These are phyloP conservation scores for Nothophoma quercina DNA, from an alignment of 2,329 filamentous ascomycete species.

Conservation along the genomic window DNA sequence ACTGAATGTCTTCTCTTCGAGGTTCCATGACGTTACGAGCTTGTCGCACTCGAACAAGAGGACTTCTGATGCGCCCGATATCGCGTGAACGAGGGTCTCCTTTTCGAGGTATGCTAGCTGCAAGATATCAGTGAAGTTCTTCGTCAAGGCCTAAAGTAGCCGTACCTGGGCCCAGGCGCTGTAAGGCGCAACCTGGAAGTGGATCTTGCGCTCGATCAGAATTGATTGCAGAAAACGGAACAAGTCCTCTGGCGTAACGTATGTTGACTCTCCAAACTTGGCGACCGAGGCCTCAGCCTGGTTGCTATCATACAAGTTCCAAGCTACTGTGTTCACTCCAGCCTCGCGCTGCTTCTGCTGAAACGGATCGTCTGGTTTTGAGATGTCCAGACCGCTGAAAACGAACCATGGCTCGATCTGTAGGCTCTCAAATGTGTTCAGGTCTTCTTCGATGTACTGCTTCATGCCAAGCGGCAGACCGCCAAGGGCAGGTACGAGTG, in stretches of 20 bases:
- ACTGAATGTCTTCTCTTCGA: constrained; percentile 70
- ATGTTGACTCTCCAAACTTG: constrained; percentile 83
- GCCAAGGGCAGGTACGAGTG: constrained; percentile 86
- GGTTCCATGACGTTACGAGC: constrained; percentile 72
- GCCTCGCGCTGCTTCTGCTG: constrained; percentile 68
- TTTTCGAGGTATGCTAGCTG: constrained; percentile 82
- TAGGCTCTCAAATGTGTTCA: constrained; percentile 74
- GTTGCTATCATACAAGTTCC: constrained; percentile 84
- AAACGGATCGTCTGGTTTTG: constrained; percentile 70
- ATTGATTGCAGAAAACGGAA: constrained; percentile 80
- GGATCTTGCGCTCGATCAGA: constrained; percentile 71
- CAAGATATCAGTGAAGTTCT: constrained; percentile 30
- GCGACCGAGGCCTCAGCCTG: constrained; percentile 81
- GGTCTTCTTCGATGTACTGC: constrained; percentile 76
- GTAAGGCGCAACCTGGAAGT: constrained; percentile 86
- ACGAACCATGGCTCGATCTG: constrained; percentile 84
- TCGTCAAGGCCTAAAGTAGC: not conserved
- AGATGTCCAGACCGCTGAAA: constrained; percentile 86
- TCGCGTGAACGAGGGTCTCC: constrained; percentile 68
- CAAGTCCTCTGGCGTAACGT: constrained; percentile 69
- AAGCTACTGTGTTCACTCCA: constrained; percentile 78
- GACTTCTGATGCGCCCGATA: constrained; percentile 85
- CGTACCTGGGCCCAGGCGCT: constrained; percentile 84
- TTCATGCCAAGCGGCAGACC: constrained; percentile 83
- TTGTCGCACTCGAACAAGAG: constrained; percentile 86